Base-by-base conservation (phyloP, 2,329 filamentous ascomycete species). In the Cytospora piceicola region DNA sequence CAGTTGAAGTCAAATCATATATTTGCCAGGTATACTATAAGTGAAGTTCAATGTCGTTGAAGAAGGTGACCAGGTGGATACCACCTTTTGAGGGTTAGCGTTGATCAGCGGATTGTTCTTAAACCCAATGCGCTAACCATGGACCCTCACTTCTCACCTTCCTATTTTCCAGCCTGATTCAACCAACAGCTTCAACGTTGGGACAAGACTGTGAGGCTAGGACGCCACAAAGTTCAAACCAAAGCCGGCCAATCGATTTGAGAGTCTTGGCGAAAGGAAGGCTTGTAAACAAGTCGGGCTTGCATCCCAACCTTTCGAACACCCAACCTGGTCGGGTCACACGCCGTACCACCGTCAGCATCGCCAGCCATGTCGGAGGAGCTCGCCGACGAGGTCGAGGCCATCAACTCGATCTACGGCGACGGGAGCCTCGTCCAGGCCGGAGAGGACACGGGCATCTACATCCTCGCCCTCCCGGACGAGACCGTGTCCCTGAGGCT, bases 351-450 rank as follows among this genome's bases (percentile, higher is more conserved):
- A n/a, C 53, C 46, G 5, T 6, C 32, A 29, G 5, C 15, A 27
- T 22, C 53, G 17, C 4, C 53, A 49, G 49, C 24, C 67, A 85
- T 86, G 83, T 85, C 83, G 11, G 83, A 86, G 69, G 84, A 86
- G 69, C 83, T 94, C 30, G 76, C 78, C 58, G 91, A 95, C 77
- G 92, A 95, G 75, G 80, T 94, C 34, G 90, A 90, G 73, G 92
- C 90, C 68, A 90, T 95, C 73, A 95, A 94, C 77, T 91, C 92
- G 63, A 95, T 95, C 70, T 95, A 94, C 77, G 89, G 88, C 69
- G 83, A 88, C 57, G 81, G 80, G n/a, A 90, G 89, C 14, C 81
- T 94, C 64, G 65, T 76, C 60, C 73, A 70, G 69, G 72, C 81
- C 53, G 73, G 79, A 66, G 75, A 78, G 27, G 72, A 77, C 49